phyloP scores from a whole-genome alignment of 352 stramenopile species.

The Pythium aristosporum region DNA sequence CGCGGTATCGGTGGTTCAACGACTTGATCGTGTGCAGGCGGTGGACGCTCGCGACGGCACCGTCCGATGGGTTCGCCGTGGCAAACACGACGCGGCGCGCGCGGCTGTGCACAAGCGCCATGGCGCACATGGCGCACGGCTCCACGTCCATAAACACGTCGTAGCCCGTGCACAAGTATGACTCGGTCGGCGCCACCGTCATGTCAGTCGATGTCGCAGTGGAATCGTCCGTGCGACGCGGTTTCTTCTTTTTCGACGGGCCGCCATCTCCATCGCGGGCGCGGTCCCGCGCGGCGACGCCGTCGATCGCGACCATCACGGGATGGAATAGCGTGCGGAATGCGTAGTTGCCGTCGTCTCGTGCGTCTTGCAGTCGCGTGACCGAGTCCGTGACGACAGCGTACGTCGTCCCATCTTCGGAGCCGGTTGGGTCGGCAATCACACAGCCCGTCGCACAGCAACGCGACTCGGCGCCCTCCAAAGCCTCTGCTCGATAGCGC shows the following conservation, averaged over 20 bases:
- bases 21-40: constrained; percentile 83
- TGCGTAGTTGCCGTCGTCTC: constrained; percentile 20
- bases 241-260: constrained; percentile 40
- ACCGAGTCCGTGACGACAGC: constrained; percentile 33
- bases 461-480: constrained; percentile 7
- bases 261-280: constrained; percentile 27
- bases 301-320: constrained; percentile 66
- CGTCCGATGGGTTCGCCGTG: constrained; percentile 47
- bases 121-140: constrained; percentile 88
- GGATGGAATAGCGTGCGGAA: constrained; percentile 64
- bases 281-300: constrained; percentile 61
- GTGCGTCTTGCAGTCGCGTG: neutral
- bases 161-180: constrained; percentile 89
- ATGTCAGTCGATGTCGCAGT: neutral
- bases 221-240: neutral
- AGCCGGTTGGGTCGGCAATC: constrained; percentile 45
- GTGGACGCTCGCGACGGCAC: constrained; percentile 60
- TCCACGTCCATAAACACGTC: constrained; percentile 85
- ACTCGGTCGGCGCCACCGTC: constrained; percentile 27
- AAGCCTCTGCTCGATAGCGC: constrained; percentile 19
- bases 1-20: constrained; percentile 88
- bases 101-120: constrained; percentile 88
- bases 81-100: constrained; percentile 77
- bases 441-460: constrained; percentile 56
- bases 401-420: constrained; percentile 13